A percentile compares a stretch with the other conserved stretches of the same genome.
phyloP scores from a whole-genome alignment of 306 rosid genomes.

The Sechiopsis laciniata region DNA sequence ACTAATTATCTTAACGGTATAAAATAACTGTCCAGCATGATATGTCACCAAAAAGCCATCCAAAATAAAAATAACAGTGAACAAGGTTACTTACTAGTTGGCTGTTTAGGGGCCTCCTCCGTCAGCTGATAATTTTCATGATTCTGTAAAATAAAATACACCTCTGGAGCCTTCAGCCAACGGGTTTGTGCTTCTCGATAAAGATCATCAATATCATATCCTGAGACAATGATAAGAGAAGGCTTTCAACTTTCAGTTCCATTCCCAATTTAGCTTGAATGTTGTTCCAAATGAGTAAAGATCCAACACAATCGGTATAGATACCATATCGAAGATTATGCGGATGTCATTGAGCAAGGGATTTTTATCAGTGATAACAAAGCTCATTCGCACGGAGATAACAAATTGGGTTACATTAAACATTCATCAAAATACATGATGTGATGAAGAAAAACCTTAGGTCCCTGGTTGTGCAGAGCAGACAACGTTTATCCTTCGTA shows the following conservation, averaged over 20 bases:
- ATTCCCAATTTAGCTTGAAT: background rate
- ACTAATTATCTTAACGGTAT: background rate
- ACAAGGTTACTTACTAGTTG: constrained; percentile 57
- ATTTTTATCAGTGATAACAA: background rate
- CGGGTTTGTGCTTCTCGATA: constrained; percentile 71
- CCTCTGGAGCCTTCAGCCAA: constrained; percentile 94
- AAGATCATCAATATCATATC: constrained; percentile 50
- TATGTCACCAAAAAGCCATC: constrained; percentile 8
- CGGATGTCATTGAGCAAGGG: background rate
- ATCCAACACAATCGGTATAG: background rate
- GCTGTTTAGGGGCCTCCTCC: constrained; percentile 47
- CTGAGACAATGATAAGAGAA: constrained; percentile 36
- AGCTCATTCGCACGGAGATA: background rate
- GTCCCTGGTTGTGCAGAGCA: background rate
- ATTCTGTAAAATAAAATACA: constrained; percentile 63
- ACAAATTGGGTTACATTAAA: background rate
- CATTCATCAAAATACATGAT: constrained; percentile 3
- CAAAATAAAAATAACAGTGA: constrained; percentile 15
- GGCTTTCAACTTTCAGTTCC: constrained; percentile 17
- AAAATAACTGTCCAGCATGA: background rate
- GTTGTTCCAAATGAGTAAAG: background rate
- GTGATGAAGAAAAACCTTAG: background rate
- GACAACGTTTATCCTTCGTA: background rate
- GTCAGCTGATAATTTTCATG: constrained; percentile 63
- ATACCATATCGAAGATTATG: background rate